Conservation (phyloP, 2,329 filamentous ascomycete genomes). For the Clonostachys byssicola region DNA sequence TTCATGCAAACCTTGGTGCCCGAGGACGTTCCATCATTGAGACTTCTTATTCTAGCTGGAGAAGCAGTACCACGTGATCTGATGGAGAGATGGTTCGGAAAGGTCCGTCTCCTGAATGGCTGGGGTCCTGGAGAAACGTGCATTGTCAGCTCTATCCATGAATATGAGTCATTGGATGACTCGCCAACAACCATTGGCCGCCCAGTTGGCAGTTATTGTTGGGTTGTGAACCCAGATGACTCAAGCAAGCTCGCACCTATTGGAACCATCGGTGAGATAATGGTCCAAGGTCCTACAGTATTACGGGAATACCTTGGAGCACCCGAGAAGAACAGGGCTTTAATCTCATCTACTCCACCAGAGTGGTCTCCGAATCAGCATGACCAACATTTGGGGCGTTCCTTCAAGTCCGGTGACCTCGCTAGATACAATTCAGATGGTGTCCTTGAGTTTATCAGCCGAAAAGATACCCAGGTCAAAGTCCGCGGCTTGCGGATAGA, state of each 20-base stretch:
- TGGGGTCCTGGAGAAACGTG: constrained; percentile 13
- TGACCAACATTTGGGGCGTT: background rate
- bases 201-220: constrained; percentile 1
- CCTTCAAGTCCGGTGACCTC: constrained; percentile 11
- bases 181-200: constrained; percentile 1
- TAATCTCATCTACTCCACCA: constrained; percentile 39
- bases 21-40: constrained; percentile 1
- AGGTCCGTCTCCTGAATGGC: constrained; percentile 2
- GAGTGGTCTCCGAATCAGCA: constrained; percentile 32
- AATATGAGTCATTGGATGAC: background rate
- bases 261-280: constrained; percentile 28
- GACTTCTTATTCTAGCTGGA: constrained; percentile 4
- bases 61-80: constrained; percentile 7
- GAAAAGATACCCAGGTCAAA: constrained; percentile 11
- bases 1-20: constrained; percentile 2
- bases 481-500: constrained; percentile 11
- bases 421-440: constrained; percentile 7
- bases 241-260: constrained; percentile 12
- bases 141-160: background rate
- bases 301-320: constrained; percentile 51
- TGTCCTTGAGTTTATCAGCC: constrained; percentile 8
- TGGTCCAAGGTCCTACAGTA: constrained; percentile 45
- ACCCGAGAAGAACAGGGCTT: constrained; percentile 38
- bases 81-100: constrained; percentile 8
- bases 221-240: constrained; percentile 8